Conservation (phyloP, 352 stramenopile genomes). For the Pythium rhizo-oryzae region DNA sequence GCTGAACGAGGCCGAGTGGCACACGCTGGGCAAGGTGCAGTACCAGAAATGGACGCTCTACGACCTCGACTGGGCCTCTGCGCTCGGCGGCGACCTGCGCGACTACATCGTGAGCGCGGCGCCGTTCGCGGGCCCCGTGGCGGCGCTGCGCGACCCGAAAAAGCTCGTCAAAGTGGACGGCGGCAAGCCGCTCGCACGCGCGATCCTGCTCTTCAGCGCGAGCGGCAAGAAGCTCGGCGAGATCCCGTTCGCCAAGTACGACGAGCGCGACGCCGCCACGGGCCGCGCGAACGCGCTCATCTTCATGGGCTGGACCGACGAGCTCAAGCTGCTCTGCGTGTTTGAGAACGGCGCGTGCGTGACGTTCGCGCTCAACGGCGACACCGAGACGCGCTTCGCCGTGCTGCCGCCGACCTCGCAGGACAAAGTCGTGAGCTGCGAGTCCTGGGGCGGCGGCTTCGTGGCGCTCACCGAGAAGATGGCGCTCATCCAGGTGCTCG, state of each 20-base stretch:
- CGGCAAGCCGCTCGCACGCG: conserved; percentile 47
- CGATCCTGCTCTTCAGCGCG: conserved; percentile 78
- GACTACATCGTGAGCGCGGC: conserved; percentile 64
- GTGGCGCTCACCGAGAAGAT: conserved; percentile 85
- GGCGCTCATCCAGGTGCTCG: conserved; percentile 77
- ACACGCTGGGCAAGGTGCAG: conserved; percentile 85
- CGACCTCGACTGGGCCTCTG: conserved; percentile 63
- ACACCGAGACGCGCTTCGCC: conserved; percentile 73
- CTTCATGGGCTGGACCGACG: conserved; percentile 81
- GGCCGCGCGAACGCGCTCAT: conserved; percentile 56
- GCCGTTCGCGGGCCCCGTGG: conserved; percentile 72
- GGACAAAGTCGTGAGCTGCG: conserved; percentile 79
- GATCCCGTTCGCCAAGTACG: conserved; percentile 68
- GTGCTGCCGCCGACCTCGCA: conserved; percentile 64
- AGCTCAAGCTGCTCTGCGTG: conserved; percentile 78
- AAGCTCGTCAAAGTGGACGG: conserved; percentile 72
- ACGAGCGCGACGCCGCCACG: conserved; percentile 51
- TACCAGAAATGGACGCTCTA: conserved; percentile 87
- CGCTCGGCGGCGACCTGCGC: conserved; percentile 57
- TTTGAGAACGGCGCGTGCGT: conserved; percentile 77
- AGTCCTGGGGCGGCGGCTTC: conserved; percentile 74
- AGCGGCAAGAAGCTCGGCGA: conserved; percentile 61
- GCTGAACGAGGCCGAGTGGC: conserved; percentile 69
- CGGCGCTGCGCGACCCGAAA: conserved; percentile 74
- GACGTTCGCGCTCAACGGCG: conserved; percentile 69